Evolutionary conservation across 2,329 filamentous ascomycete genomes (phyloP), one percentile per base, ranked within the genome.

Genomic region (Aphanoascus verrucosus): DNA sequence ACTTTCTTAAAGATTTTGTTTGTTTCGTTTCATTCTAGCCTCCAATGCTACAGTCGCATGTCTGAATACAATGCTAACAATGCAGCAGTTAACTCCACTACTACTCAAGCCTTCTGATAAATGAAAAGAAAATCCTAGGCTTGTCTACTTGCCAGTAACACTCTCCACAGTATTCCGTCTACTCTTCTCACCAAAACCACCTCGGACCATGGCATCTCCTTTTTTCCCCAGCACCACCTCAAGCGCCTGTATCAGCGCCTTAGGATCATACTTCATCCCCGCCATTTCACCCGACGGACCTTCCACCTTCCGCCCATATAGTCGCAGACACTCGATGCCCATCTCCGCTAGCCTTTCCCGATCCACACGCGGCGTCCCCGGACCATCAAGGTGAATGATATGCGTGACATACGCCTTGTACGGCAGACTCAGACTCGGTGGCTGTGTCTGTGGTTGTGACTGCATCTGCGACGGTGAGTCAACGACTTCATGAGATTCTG

Each of bases 391-490:
- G 63, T 94, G 85, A 5, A 96, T 76, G 12, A 96, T 67, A 65
- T 96, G 90, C 5, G 85, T 94, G 2, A 96, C 83, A 62, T 93
- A 95, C 2, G 72, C 74, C 23, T 69, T 75, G 62, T 82, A 85
- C 5, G 82, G 77, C 0, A 73, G 68, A 3, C 64, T 60, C 23
- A 55, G 34, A 8, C 20, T 31, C 8, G 52, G 52, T 28, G 7
- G 23, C 23, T 28, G 23, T 28, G 7, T 28, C 23, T 28, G 3
- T 28, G 23, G 23, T 28, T 28, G 23, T 7, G 23, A 28, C 23
- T 28, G 3, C 12, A 19, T 3, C 15, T 42, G 19, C 20, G 48
- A 4, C 23, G 35, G 32, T 2, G 15, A 31, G n/a, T 28, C 9
- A 12, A 32, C 19, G 7, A 11, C 32, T 9, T 42, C 34, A 15